A percentile compares a stretch with the other conserved stretches of the same genome.
phyloP scores from a whole-genome alignment of 2,329 filamentous ascomycete species.

The Geosmithia flava region DNA sequence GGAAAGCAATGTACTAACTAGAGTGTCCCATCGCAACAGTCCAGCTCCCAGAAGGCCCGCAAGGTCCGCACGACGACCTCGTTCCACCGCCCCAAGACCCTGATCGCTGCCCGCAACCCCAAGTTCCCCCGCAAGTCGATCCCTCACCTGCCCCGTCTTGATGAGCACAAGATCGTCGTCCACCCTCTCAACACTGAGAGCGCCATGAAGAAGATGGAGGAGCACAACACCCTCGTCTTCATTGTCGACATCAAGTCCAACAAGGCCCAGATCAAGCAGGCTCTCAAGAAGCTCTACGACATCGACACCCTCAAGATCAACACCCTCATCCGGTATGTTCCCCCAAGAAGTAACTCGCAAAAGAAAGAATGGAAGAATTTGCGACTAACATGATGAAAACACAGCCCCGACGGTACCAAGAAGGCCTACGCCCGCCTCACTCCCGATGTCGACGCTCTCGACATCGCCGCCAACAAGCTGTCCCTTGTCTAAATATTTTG shows the following conservation, averaged over 20 bases:
- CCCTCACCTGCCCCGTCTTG: conserved; percentile 77
- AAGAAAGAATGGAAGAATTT: not conserved
- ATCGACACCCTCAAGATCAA: conserved; percentile 98
- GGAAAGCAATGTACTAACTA: conserved; percentile 2
- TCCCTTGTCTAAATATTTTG: conserved; percentile 68
- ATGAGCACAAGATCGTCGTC: conserved; percentile 95
- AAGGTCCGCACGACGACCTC: conserved; percentile 88
- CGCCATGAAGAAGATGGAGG: conserved; percentile 99
- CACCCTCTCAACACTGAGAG: conserved; percentile 99
- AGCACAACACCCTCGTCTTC: conserved; percentile 99
- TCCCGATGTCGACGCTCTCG: conserved; percentile 91
- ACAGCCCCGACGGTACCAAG: conserved; percentile 88
- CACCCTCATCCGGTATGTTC: conserved; percentile 82
- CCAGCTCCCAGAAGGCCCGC: conserved; percentile 65
- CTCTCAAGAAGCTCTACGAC: conserved; percentile 98
- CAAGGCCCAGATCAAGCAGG: conserved; percentile 98
- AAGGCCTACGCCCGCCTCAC: conserved; percentile 97
- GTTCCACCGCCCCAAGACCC: conserved; percentile 97
- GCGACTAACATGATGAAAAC: conserved; percentile 6
- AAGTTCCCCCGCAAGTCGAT: conserved; percentile 97
- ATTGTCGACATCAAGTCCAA: conserved; percentile 96
- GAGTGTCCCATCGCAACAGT: conserved; percentile 16
- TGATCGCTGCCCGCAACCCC: conserved; percentile 76
- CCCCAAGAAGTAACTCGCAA: not conserved
- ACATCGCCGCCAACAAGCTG: conserved; percentile 99